Evolutionary conservation across 805 yeast genomes (phyloP).

Genomic region (Candida nanaspora): DNA sequence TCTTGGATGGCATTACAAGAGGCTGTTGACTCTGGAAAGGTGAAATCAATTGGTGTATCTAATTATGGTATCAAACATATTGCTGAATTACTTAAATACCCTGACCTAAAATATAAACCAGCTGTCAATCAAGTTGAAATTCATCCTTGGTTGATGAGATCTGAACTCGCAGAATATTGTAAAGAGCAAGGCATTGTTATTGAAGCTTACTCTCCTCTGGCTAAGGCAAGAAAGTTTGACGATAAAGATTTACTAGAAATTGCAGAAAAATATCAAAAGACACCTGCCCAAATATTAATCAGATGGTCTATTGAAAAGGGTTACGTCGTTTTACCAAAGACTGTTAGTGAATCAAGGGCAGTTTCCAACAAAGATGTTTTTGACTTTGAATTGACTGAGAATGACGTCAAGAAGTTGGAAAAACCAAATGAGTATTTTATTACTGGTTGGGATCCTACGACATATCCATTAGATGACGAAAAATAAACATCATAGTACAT

Average conservation of each 20-base stretch:
- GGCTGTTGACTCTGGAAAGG: slow-evolving; percentile 40
- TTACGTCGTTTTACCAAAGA: slow-evolving; percentile 35
- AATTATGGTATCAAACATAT: slow-evolving; percentile 54
- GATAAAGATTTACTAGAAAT: slow-evolving; percentile 37
- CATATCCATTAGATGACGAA: slow-evolving; percentile 14
- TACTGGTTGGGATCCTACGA: slow-evolving; percentile 18
- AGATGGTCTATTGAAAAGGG: slow-evolving; percentile 67
- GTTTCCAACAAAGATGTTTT: slow-evolving; percentile 34
- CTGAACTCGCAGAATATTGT: slow-evolving; percentile 37
- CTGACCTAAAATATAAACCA: slow-evolving; percentile 35
- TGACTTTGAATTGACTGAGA: slow-evolving; percentile 32
- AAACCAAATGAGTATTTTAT: slow-evolving; percentile 3
- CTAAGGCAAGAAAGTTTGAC: slow-evolving; percentile 40
- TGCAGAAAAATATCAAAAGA: slow-evolving; percentile 38
- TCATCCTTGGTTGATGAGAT: slow-evolving; percentile 42
- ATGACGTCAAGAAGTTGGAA: slow-evolving; percentile 14
- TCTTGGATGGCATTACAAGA: slow-evolving; percentile 53
- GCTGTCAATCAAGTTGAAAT: slow-evolving; percentile 45
- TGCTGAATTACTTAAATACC: slow-evolving; percentile 43
- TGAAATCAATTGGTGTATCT: slow-evolving; percentile 55
- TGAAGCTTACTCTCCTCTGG: slow-evolving; percentile 63
- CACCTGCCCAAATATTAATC: slow-evolving; percentile 54
- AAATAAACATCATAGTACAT: no score
- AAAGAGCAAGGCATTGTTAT: slow-evolving; percentile 37
- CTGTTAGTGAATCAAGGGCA: slow-evolving; percentile 27